Evolutionary conservation across 1,139 yeast genomes (phyloP), one percentile per base, ranked within the genome.

Genomic region (Blastobotrys apis): DNA sequence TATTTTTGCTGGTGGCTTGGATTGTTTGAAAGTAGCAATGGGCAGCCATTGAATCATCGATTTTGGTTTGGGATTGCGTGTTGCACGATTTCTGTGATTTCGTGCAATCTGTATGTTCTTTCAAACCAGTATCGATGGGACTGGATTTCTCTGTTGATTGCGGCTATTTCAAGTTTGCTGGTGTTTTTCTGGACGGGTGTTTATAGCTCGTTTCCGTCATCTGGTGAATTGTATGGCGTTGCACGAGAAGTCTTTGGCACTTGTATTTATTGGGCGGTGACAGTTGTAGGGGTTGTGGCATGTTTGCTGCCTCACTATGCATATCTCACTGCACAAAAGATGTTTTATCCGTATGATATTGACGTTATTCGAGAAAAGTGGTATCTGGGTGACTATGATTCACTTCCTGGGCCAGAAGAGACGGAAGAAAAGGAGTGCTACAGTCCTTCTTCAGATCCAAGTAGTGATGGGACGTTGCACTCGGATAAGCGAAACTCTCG

Each of bases 111-210:
- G 12, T 90, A 84, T 67, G 81, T 92, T 42, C 60, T 87, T 57
- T 65, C 84, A 54, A 95, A 88, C 62, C 95, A 87, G 65, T 80
- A 80, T 61, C 75, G 95, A 60, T 92, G 98, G 98, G 98, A 92
- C 66, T 87, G 95, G 94, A 68, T 87, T 45, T 78, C 90, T 3
- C 56, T 74, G 16, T 60, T 84, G 44, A 74, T 86, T 57, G 77
- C 79, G 47, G 67, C 69, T 8, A 59, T 90, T 35, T 84, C 95
- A 5, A 75, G 80, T 46, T 58, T 88, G 48, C 59, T 88, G 39
- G 72, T 87, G 39, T 84, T 79, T 63, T 80, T 78, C 47, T 90
- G 97, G 97, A 81, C 96, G 1, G 96, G 96, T 41, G 72, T 90
- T 40, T 92, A 96, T 90, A 78, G 95, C 1, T 69, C 83, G 16